phyloP scores from a whole-genome alignment of 805 yeast genomes.

The Monosporozyma aquatica region DNA sequence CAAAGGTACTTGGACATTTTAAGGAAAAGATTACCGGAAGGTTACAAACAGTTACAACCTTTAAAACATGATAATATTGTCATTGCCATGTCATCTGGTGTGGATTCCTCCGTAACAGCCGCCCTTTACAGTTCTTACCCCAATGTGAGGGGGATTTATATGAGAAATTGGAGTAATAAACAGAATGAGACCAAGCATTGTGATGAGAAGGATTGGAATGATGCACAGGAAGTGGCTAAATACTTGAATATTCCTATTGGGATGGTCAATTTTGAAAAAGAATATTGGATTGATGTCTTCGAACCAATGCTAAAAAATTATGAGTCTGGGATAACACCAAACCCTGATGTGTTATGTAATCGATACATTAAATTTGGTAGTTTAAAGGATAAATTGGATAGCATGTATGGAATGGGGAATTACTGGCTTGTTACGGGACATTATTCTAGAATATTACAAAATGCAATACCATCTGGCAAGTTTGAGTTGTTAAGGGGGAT shows the following conservation, averaged over 20 bases:
- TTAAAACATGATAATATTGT: slow-evolving; percentile 48
- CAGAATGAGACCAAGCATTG: slow-evolving; percentile 37
- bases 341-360: slow-evolving; percentile 90
- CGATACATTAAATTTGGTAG: slow-evolving; percentile 79
- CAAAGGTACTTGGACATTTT: neutral
- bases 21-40: slow-evolving; percentile 3
- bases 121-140: slow-evolving; percentile 49
- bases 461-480: slow-evolving; percentile 21
- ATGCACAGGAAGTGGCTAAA: slow-evolving; percentile 57
- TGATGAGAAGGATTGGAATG: slow-evolving; percentile 82
- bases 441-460: slow-evolving; percentile 46
- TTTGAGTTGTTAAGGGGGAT: slow-evolving; percentile 48
- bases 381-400: slow-evolving; percentile 46
- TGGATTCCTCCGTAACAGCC: slow-evolving; percentile 88
- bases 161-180: slow-evolving; percentile 79
- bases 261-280: slow-evolving; percentile 75
- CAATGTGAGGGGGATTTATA: slow-evolving; percentile 73
- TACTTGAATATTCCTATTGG: slow-evolving; percentile 60
- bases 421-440: slow-evolving; percentile 95
- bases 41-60: slow-evolving; percentile 30
- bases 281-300: slow-evolving; percentile 89
- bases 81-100: slow-evolving; percentile 95
- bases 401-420: slow-evolving; percentile 29
- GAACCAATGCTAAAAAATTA: slow-evolving; percentile 82
- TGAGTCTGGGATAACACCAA: slow-evolving; percentile 72